Evolutionary conservation across 1,284 basidiomycete genomes (phyloP), one percentile per base, ranked within the genome.

Genomic region (Malassezia nana): DNA sequence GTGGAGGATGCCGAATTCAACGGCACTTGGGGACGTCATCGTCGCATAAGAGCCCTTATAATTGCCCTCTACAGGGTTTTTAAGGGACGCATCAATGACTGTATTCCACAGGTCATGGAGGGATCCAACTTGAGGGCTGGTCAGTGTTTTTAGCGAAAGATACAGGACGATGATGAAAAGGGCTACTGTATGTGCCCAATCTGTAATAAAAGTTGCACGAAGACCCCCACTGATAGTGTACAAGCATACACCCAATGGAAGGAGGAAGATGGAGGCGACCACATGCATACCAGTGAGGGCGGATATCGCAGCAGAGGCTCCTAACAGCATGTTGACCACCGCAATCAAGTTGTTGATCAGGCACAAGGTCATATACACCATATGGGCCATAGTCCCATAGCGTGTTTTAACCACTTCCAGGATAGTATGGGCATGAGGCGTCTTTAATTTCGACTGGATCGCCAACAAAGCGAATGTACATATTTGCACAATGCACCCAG

Each of bases 261-360:
- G 60, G 9, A 70, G 46, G 41, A 65, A 70, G 22, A 60, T 61
- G 7, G 58, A 48, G 2, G 67, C 67, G 2, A 67, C 64, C 22
- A 59, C 63, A 40, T 63, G 58, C 62, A 68, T 68, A 7, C 66
- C 67, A 3, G 67, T 68, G 18, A 70, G 44, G 2, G 67, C 66
- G 0, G 64, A 55, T 13, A 70, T 60, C 7, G 66, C 59, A 15
- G 67, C 67, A 9, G 58, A 59, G 1, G 66, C 65, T 9, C 66
- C 67, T 32, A 70, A 57, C 1, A 65, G 54, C 67, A 70, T 70
- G 54, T 70, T 70, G 16, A 63, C 52, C 8, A 62, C 50, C 7
- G 68, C 66, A 35, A 70, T 70, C 16, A 67, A 39, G 49, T 70
- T 70, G 56, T 66, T 69, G 15, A 59, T 52, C 6, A 70, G 49